Conservation (phyloP, 495 filamentous ascomycete genomes). For the Daldinia grandis region DNA sequence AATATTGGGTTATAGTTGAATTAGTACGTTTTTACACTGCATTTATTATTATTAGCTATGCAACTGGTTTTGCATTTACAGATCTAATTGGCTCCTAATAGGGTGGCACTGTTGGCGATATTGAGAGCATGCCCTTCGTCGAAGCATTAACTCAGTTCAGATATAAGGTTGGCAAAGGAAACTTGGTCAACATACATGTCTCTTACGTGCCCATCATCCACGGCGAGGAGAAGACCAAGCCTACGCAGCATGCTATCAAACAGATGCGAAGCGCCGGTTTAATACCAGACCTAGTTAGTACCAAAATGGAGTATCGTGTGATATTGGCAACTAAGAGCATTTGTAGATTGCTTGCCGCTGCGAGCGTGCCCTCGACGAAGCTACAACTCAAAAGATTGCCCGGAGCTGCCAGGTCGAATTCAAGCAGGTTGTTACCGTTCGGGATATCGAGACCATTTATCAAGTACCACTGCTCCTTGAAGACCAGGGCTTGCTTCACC, state of each 20-base stretch:
- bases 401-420: slow-evolving; percentile 82
- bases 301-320: background rate
- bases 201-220: slow-evolving; percentile 76
- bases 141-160: slow-evolving; percentile 84
- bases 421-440: slow-evolving; percentile 84
- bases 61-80: background rate
- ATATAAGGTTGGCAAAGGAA: slow-evolving; percentile 73
- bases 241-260: slow-evolving; percentile 89
- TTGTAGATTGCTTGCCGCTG: slow-evolving; percentile 89
- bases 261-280: slow-evolving; percentile 82
- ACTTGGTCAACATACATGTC: slow-evolving; percentile 88
- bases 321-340: slow-evolving; percentile 1
- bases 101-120: slow-evolving; percentile 69
- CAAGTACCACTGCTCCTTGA: slow-evolving; percentile 91
- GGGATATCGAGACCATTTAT: slow-evolving; percentile 86
- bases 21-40: slow-evolving; percentile 38
- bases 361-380: slow-evolving; percentile 70
- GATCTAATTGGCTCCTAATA: slow-evolving; percentile 12
- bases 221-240: slow-evolving; percentile 97
- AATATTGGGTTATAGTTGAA: slow-evolving; percentile 41
- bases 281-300: slow-evolving; percentile 78
- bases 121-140: slow-evolving; percentile 90
- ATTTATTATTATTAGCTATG: background rate
- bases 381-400: slow-evolving; percentile 88
- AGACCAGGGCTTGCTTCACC: slow-evolving; percentile 73